A percentile compares a stretch with the other conserved stretches of the same genome.
These are phyloP conservation scores for Infundibulicybe gibba DNA, from an alignment of 768 basidiomycete species.

Conservation along the genomic window DNA sequence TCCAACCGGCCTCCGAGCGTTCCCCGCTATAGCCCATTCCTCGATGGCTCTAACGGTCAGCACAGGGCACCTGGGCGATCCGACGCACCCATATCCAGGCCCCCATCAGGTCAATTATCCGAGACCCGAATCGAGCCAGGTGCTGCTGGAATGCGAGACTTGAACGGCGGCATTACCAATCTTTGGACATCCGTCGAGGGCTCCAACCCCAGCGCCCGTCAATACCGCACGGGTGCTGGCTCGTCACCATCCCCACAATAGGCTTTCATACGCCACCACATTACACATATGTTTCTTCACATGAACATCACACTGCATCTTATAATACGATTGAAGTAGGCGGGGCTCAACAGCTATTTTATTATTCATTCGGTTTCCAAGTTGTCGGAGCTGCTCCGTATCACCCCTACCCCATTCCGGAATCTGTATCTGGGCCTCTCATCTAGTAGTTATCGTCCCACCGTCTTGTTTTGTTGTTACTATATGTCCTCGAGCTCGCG, in stretches of 20 bases:
- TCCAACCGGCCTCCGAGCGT: slow-evolving; percentile 40
- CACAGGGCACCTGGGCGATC: slow-evolving; percentile 34
- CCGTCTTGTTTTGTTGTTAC: slow-evolving; percentile 4
- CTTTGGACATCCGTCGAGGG: slow-evolving; percentile 31
- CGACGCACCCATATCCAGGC: slow-evolving; percentile 50
- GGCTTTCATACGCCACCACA: slow-evolving; percentile 2
- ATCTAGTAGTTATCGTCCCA: slow-evolving; percentile 1
- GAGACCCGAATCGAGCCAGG: slow-evolving; percentile 28
- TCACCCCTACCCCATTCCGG: neutral
- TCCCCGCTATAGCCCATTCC: slow-evolving; percentile 42
- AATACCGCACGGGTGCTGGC: slow-evolving; percentile 7
- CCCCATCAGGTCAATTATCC: slow-evolving; percentile 41
- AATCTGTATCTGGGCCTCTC: neutral
- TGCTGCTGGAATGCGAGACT: slow-evolving; percentile 57
- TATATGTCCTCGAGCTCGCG: neutral
- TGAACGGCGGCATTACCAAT: slow-evolving; percentile 76
- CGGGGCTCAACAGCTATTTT: slow-evolving; percentile 2
- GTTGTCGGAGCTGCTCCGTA: neutral
- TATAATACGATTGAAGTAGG: slow-evolving; percentile 21
- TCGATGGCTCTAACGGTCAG: slow-evolving; percentile 36
- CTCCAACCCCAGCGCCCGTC: slow-evolving; percentile 8
- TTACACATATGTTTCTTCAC: slow-evolving; percentile 9
- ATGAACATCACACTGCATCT: slow-evolving; percentile 28
- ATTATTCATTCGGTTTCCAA: neutral
- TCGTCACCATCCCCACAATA: slow-evolving; percentile 5